phyloP scores from a whole-genome alignment of 345 rosid genomes.

The Boechera divaricarpa region DNA sequence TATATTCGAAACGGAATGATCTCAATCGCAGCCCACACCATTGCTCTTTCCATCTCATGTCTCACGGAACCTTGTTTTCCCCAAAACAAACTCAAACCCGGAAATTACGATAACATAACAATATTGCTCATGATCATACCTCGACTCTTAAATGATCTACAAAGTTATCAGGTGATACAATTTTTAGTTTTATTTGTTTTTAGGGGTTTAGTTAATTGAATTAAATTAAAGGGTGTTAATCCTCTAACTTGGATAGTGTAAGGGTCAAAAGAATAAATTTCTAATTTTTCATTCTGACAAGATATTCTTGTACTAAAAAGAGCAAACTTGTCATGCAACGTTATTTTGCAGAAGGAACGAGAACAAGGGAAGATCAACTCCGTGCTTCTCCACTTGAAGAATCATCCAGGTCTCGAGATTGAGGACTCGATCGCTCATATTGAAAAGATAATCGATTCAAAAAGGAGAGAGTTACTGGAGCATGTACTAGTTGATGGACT shows the following conservation, averaged over 20 bases:
- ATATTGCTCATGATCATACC: slow-evolving; percentile 55
- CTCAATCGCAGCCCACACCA: slow-evolving; percentile 55
- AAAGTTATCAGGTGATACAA: slow-evolving; percentile 57
- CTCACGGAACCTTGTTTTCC: slow-evolving; percentile 41
- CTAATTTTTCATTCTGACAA: background rate
- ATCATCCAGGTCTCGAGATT: slow-evolving; percentile 36
- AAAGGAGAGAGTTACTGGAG: slow-evolving; percentile 49
- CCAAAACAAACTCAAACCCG: slow-evolving; percentile 37
- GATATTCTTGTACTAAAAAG: slow-evolving; percentile 1
- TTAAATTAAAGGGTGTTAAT: background rate
- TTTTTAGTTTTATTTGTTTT: background rate
- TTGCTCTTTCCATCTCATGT: slow-evolving; percentile 49
- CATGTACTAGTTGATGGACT: slow-evolving; percentile 50
- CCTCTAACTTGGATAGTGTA: background rate
- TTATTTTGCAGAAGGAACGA: slow-evolving; percentile 52
- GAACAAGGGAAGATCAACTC: slow-evolving; percentile 58
- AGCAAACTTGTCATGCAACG: slow-evolving; percentile 1
- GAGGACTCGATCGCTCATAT: slow-evolving; percentile 52
- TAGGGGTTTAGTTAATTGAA: background rate
- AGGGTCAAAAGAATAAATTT: background rate
- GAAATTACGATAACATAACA: slow-evolving; percentile 51
- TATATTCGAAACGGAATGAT: slow-evolving; percentile 56
- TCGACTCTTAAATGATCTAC: slow-evolving; percentile 65
- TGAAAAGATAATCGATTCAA: slow-evolving; percentile 41
- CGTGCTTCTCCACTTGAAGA: slow-evolving; percentile 50